These are phyloP conservation scores for Turritis glabra DNA, from an alignment of 345 rosid species.

Conservation along the genomic window DNA sequence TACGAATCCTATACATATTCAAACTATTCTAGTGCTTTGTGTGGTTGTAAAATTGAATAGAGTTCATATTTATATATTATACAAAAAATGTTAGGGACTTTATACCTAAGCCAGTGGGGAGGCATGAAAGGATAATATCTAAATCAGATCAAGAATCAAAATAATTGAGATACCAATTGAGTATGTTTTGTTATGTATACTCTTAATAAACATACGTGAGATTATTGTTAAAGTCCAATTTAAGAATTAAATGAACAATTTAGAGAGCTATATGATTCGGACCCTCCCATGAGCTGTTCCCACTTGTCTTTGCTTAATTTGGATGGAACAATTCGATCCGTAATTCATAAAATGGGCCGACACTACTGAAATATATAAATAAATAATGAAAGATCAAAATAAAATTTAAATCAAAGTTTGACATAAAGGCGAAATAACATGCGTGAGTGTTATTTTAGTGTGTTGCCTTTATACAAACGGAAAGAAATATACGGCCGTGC, in stretches of 20 bases:
- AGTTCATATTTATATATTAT: slow-evolving; percentile 6
- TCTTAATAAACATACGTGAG: slow-evolving; percentile 32
- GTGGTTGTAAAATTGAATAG: slow-evolving; percentile 17
- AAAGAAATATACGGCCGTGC: slow-evolving; percentile 11
- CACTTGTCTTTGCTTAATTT: slow-evolving; percentile 39
- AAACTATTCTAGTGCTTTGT: slow-evolving; percentile 13
- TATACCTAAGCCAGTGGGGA: slow-evolving; percentile 39
- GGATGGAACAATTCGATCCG: slow-evolving; percentile 31
- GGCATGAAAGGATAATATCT: slow-evolving; percentile 34
- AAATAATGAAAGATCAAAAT: background rate
- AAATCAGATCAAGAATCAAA: slow-evolving; percentile 34
- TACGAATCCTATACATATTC: background rate
- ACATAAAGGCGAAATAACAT: slow-evolving; percentile 7
- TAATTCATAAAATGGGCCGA: slow-evolving; percentile 32
- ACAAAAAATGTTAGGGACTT: background rate
- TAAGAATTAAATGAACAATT: slow-evolving; percentile 27
- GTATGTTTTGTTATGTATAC: slow-evolving; percentile 29
- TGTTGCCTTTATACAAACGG: slow-evolving; percentile 18
- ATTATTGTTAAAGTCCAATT: slow-evolving; percentile 27
- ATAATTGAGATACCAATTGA: slow-evolving; percentile 36
- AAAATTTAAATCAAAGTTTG: slow-evolving; percentile 1
- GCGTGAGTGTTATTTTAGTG: slow-evolving; percentile 10
- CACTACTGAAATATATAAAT: slow-evolving; percentile 5
- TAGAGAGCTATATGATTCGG: slow-evolving; percentile 21
- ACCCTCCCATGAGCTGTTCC: slow-evolving; percentile 40